Conservation (phyloP, 371 early-diverging fungal species). For the Spraguea lophii region DNA sequence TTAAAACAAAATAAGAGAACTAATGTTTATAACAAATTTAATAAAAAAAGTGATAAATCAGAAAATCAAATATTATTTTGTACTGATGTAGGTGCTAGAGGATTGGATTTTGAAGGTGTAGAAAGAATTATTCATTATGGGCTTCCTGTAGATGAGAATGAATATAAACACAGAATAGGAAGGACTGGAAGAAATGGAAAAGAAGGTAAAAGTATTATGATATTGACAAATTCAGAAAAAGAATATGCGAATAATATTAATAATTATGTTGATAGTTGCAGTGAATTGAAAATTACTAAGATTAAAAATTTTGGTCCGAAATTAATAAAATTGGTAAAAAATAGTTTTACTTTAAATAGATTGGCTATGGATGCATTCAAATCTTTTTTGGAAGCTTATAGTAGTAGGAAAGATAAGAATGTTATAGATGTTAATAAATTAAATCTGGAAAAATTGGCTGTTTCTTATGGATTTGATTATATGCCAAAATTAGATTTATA, state of each 20-base stretch:
- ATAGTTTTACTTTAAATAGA: slow-evolving; percentile 88
- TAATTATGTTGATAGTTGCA: slow-evolving; percentile 75
- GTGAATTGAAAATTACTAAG: slow-evolving; percentile 81
- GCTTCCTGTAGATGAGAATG: slow-evolving; percentile 41
- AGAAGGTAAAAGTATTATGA: slow-evolving; percentile 63
- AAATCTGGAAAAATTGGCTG: no score
- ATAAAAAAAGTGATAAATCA: slow-evolving; percentile 15
- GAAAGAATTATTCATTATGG: slow-evolving; percentile 31
- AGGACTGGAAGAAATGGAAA: slow-evolving; percentile 82
- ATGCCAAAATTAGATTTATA: no score
- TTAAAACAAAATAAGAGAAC: slow-evolving; percentile 26
- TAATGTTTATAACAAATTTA: slow-evolving; percentile 27
- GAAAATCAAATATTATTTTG: slow-evolving; percentile 23
- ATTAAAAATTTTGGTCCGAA: slow-evolving; percentile 72
- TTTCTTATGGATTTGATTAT: no score
- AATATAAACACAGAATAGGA: slow-evolving; percentile 92
- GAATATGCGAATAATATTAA: slow-evolving; percentile 83
- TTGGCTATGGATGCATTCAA: slow-evolving; percentile 88
- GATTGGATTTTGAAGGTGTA: slow-evolving; percentile 39
- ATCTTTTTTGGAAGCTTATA: slow-evolving; percentile 82
- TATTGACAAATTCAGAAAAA: slow-evolving; percentile 74
- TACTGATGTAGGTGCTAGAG: slow-evolving; percentile 43
- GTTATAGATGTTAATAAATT: no score
- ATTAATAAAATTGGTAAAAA: slow-evolving; percentile 68
- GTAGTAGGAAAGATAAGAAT: no score